A percentile compares a stretch with the other conserved stretches of the same genome.
Evolutionary conservation across 805 yeast species (phyloP).

Genomic region (Candida morakotiae): DNA sequence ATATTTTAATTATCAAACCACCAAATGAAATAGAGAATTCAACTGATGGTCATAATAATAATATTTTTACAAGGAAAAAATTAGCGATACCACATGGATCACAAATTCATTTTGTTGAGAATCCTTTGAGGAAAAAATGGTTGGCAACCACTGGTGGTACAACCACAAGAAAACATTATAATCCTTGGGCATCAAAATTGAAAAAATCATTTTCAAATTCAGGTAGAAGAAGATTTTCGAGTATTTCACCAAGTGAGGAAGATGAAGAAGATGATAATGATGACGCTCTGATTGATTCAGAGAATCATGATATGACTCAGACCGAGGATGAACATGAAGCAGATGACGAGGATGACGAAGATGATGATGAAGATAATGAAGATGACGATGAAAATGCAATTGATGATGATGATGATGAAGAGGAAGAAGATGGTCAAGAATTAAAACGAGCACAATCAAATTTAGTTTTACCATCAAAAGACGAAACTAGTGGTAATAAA

Average conservation of each 20-base stretch:
- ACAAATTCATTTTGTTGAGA: constrained; percentile 22
- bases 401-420: constrained; percentile 9
- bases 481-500: constrained; percentile 32
- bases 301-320: constrained; percentile 9
- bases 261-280: constrained; percentile 6
- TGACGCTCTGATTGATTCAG: constrained; percentile 19
- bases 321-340: constrained; percentile 6
- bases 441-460: constrained; percentile 28
- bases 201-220: constrained; percentile 21
- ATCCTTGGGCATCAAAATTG: constrained; percentile 16
- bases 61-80: constrained; percentile 30
- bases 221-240: constrained; percentile 4
- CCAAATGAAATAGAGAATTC: constrained; percentile 66
- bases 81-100: neutral
- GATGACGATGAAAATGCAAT: constrained; percentile 13
- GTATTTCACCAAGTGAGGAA: constrained; percentile 4
- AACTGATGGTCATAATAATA: constrained; percentile 19
- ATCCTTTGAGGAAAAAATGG: constrained; percentile 9
- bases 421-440: constrained; percentile 13
- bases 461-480: constrained; percentile 28
- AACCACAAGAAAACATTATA: constrained; percentile 6
- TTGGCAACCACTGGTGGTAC: constrained; percentile 2
- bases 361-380: constrained; percentile 15
- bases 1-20: constrained; percentile 70
- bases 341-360: constrained; percentile 11